Percentiles rank a stretch among this genome's conserved stretches.
Evolutionary conservation across 2,329 filamentous ascomycete species (phyloP).

Genomic region (Alternaria rosae): DNA sequence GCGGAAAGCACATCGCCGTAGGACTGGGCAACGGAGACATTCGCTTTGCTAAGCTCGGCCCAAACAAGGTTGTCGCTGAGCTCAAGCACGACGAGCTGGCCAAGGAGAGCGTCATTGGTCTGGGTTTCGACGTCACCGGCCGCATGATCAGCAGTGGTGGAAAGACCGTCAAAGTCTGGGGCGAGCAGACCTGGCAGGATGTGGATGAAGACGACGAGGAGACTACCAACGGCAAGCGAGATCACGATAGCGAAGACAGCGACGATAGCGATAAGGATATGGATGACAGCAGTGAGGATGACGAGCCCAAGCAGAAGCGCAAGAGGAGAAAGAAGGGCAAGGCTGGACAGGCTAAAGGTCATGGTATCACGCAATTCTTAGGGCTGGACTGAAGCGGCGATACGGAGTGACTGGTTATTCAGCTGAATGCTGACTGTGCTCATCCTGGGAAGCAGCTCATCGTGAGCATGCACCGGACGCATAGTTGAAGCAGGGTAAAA

Average conservation of each 20-base stretch:
- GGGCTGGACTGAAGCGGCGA: conserved; percentile 37
- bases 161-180: conserved; percentile 87
- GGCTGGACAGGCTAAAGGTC: conserved; percentile 42
- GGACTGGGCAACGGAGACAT: conserved; percentile 83
- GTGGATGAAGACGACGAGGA: conserved; percentile 59
- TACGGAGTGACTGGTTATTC: background rate
- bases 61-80: conserved; percentile 73
- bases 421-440: background rate
- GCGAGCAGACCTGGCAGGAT: conserved; percentile 68
- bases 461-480: background rate
- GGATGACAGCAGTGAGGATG: conserved; percentile 55
- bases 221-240: conserved; percentile 53
- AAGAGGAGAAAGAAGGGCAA: conserved; percentile 54
- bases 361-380: conserved; percentile 48
- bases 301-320: conserved; percentile 50
- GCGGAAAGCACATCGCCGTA: conserved; percentile 76
- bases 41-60: conserved; percentile 76
- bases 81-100: conserved; percentile 78
- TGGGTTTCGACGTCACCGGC: conserved; percentile 85
- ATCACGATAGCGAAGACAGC: conserved; percentile 17
- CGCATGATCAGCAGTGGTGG: conserved; percentile 92
- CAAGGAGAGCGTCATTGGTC: conserved; percentile 76
- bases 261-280: conserved; percentile 53
- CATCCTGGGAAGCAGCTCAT: background rate
- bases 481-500: background rate